Evolutionary conservation across 2,329 filamentous ascomycete genomes (phyloP).

Genomic region (Microsporum ferrugineum): DNA sequence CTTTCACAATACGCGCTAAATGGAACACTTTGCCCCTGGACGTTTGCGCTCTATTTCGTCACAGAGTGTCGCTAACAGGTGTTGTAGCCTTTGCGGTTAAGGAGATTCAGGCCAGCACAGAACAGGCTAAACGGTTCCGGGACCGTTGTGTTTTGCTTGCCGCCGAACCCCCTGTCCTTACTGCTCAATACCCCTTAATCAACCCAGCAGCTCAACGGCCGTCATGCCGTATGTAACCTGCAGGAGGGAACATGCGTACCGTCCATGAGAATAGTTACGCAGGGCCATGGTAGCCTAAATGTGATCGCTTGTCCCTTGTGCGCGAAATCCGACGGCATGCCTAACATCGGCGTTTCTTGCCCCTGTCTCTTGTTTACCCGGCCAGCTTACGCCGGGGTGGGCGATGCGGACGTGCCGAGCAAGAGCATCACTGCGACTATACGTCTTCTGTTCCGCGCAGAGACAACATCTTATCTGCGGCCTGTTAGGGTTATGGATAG

Average conservation of each 20-base stretch:
- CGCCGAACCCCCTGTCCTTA: neutral
- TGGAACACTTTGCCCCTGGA: neutral
- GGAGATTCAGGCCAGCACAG: neutral
- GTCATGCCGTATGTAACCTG: too few relatives aligned
- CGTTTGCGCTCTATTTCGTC: neutral
- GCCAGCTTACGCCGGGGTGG: conserved; percentile 75
- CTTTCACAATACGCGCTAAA: neutral
- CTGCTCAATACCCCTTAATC: too few relatives aligned
- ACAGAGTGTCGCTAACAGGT: neutral
- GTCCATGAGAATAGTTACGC: too few relatives aligned
- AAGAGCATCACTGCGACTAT: conserved; percentile 85
- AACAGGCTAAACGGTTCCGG: neutral
- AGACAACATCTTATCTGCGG: conserved; percentile 86
- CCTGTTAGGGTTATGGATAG: conserved; percentile 90
- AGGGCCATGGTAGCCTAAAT: too few relatives aligned
- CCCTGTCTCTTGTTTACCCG: conserved; percentile 42
- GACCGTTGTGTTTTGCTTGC: neutral
- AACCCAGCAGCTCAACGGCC: too few relatives aligned
- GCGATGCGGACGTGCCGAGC: conserved; percentile 91
- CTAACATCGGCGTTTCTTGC: too few relatives aligned
- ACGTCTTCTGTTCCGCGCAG: conserved; percentile 93
- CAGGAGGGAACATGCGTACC: too few relatives aligned
- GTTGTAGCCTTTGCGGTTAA: neutral
- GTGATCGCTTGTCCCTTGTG: too few relatives aligned
- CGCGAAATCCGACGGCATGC: too few relatives aligned